A percentile compares a stretch with the other conserved stretches of the same genome.
Conservation (phyloP, 2,329 filamentous ascomycete genomes). For the Ilyonectria sp. region DNA sequence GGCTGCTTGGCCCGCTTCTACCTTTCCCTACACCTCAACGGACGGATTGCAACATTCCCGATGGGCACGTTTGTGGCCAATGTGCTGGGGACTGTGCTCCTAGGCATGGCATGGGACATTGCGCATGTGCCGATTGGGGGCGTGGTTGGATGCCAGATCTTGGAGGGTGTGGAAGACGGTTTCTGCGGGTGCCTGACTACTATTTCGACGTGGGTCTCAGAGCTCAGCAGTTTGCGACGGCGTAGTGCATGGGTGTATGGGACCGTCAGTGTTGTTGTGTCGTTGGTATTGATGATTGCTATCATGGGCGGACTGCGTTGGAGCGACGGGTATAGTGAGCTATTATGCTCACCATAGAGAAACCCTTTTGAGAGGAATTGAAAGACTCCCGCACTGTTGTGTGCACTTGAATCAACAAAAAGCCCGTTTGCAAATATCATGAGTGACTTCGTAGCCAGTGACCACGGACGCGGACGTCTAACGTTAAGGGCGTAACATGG, state of each 20-base stretch:
- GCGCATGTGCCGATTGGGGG: constrained; percentile 75
- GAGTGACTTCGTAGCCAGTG: background rate
- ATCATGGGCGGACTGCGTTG: constrained; percentile 84
- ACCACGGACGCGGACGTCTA: background rate
- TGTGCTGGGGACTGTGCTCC: constrained; percentile 79
- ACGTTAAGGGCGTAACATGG: background rate
- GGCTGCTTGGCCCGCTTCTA: constrained; percentile 86
- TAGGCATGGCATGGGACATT: constrained; percentile 85
- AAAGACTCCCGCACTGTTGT: background rate
- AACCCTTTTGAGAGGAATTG: background rate
- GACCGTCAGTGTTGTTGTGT: constrained; percentile 69
- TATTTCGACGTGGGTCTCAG: constrained; percentile 77
- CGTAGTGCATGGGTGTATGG: constrained; percentile 79
- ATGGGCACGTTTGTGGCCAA: constrained; percentile 91
- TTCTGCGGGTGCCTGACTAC: constrained; percentile 79
- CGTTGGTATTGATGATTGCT: constrained; percentile 73
- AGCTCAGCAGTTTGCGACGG: constrained; percentile 68
- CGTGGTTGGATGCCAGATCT: constrained; percentile 75
- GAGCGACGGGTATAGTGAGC: constrained; percentile 69
- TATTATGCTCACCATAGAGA: constrained; percentile 36
- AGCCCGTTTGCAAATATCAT: background rate
- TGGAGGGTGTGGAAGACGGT: constrained; percentile 77
- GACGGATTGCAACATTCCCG: constrained; percentile 77
- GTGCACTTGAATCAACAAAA: background rate
- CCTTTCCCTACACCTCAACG: constrained; percentile 79